Percentiles rank a stretch among this genome's conserved stretches.
phyloP scores from a whole-genome alignment of 2,329 filamentous ascomycete species.

The Ophiostoma novo-ulmi region DNA sequence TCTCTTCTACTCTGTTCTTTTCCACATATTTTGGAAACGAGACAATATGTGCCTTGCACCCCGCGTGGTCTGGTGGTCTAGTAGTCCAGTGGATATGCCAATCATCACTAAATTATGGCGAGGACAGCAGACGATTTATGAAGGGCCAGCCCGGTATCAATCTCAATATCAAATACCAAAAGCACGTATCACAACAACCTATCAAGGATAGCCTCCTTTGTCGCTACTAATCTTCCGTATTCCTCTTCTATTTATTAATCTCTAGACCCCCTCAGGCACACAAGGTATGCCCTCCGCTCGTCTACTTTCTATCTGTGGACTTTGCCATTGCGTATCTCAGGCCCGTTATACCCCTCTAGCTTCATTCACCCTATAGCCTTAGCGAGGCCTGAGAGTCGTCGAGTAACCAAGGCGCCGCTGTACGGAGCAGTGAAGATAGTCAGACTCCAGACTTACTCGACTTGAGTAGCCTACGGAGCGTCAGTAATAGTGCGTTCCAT shows the following conservation, averaged over 20 bases:
- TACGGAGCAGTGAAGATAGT: background rate
- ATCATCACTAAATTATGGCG: background rate
- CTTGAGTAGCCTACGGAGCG: background rate
- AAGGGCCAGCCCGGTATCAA: too few relatives aligned
- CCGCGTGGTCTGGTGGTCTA: background rate
- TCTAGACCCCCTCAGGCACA: background rate
- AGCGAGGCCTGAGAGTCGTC: background rate
- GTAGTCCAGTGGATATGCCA: background rate
- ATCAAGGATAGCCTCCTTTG: too few relatives aligned
- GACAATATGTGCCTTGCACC: background rate
- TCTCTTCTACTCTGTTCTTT: background rate
- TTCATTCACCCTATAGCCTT: background rate
- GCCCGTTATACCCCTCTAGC: background rate
- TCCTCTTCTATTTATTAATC: too few relatives aligned
- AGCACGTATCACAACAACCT: background rate
- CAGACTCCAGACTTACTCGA: background rate
- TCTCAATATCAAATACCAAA: background rate
- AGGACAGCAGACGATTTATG: too few relatives aligned
- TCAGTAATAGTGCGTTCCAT: background rate
- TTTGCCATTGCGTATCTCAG: background rate
- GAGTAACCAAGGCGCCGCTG: background rate
- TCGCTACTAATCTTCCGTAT: too few relatives aligned
- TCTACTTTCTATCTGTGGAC: conserved; percentile 10
- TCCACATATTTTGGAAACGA: conserved; percentile 1
- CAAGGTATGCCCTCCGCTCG: too few relatives aligned